phyloP scores from a whole-genome alignment of 202 grass and related monocot genomes.

The Bolboschoenoplectus hybrid region DNA sequence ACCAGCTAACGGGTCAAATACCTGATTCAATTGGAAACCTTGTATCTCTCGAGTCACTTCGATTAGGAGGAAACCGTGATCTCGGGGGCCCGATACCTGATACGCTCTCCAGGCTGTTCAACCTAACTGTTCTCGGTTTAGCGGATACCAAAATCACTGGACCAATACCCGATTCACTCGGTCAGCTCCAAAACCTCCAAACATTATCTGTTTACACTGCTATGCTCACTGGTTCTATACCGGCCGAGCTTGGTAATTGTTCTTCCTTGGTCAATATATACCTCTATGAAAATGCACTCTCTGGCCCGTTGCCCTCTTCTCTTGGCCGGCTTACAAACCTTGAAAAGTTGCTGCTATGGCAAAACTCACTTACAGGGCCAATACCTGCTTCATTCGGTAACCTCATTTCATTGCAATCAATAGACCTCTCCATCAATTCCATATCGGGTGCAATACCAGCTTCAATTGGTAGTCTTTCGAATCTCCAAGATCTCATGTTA shows the following conservation, averaged over 20 bases:
- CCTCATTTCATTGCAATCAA: conserved; percentile 57
- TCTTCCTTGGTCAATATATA: conserved; percentile 73
- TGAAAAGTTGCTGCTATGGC: conserved; percentile 82
- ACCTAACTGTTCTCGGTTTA: conserved; percentile 74
- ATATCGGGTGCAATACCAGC: conserved; percentile 76
- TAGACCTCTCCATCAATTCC: conserved; percentile 93
- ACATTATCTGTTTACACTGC: conserved; percentile 86
- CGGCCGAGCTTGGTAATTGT: conserved; percentile 73
- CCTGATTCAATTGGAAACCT: conserved; percentile 66
- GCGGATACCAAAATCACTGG: conserved; percentile 91
- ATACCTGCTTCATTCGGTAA: conserved; percentile 79
- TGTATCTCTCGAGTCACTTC: conserved; percentile 54
- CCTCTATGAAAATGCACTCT: conserved; percentile 90
- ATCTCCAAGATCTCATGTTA: conserved; percentile 87
- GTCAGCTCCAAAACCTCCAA: conserved; percentile 59
- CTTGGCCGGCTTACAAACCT: conserved; percentile 57
- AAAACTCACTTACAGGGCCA: conserved; percentile 78
- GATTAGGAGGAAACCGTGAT: conserved; percentile 73
- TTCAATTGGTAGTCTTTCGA: conserved; percentile 47
- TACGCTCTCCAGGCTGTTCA: conserved; percentile 50
- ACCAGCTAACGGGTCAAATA: conserved; percentile 69
- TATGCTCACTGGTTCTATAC: conserved; percentile 72
- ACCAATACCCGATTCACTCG: conserved; percentile 60
- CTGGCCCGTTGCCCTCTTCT: conserved; percentile 59
- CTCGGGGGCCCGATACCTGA: conserved; percentile 64